Conservation (phyloP, 129 eudicot genomes). For the Oenanthe sinensis region DNA sequence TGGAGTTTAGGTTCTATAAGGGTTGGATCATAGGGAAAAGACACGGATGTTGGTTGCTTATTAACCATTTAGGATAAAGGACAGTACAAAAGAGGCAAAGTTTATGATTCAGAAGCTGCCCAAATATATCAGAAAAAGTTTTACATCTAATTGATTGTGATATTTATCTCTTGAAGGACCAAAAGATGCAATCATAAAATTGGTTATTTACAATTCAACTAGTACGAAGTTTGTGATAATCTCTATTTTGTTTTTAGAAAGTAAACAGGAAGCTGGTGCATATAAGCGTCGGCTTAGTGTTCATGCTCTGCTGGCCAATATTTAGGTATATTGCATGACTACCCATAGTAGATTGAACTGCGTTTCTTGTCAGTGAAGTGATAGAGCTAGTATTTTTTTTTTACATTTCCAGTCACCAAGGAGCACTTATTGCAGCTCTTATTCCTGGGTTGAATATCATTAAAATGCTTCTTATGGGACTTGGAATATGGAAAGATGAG, state of each 20-base stretch:
- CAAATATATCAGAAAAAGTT: neutral
- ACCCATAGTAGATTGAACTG: neutral
- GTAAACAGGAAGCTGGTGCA: constrained; percentile 92
- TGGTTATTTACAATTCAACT: neutral
- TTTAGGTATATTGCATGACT: constrained; percentile 58
- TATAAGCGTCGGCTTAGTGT: constrained; percentile 61
- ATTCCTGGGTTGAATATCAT: constrained; percentile 65
- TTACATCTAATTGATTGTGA: neutral
- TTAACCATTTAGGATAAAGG: neutral
- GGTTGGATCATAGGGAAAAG: neutral
- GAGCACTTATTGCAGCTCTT: constrained; percentile 64
- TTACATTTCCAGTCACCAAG: constrained; percentile 64
- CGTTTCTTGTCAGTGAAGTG: neutral
- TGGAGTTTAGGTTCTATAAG: neutral
- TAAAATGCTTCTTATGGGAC: constrained; percentile 72
- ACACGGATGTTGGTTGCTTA: neutral
- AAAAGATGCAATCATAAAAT: neutral
- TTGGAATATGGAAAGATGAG: constrained; percentile 74
- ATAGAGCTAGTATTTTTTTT: constrained; percentile 17
- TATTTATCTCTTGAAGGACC: neutral
- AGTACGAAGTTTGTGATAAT: neutral
- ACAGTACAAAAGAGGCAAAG: neutral
- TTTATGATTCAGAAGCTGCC: neutral
- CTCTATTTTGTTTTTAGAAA: constrained; percentile 37
- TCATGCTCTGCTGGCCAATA: constrained; percentile 98